These are phyloP conservation scores for Trichaptum fuscoviolaceum DNA, from an alignment of 768 basidiomycete genomes.

Conservation along the genomic window DNA sequence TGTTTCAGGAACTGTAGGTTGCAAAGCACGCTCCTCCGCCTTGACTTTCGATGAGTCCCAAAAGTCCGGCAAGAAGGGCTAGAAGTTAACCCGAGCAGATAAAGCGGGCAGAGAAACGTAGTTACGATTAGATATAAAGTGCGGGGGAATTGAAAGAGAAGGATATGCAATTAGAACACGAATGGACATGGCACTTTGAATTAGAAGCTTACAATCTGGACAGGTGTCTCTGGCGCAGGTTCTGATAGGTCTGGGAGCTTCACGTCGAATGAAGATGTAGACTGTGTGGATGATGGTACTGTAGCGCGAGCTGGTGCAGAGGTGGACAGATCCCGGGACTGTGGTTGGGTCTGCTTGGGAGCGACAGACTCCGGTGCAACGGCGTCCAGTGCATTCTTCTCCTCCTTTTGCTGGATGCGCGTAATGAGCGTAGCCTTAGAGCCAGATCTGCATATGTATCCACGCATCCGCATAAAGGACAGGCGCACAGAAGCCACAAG, in stretches of 20 bases:
- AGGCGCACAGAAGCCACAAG: slow-evolving; percentile 8
- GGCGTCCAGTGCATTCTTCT: slow-evolving; percentile 17
- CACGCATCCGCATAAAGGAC: too few species aligned
- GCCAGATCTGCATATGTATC: slow-evolving; percentile 46
- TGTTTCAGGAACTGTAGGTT: slow-evolving; percentile 20
- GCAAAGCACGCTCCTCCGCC: slow-evolving; percentile 18
- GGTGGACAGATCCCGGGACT: slow-evolving; percentile 24
- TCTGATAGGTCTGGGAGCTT: slow-evolving; percentile 52
- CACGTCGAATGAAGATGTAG: slow-evolving; percentile 33
- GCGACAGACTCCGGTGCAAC: slow-evolving; percentile 11
- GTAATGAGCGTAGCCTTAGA: slow-evolving; percentile 52
- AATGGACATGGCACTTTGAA: slow-evolving; percentile 7
- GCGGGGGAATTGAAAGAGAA: not conserved
- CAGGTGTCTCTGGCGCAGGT: slow-evolving; percentile 35
- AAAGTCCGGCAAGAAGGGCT: slow-evolving; percentile 60
- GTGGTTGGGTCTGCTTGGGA: slow-evolving; percentile 10
- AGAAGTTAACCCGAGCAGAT: slow-evolving; percentile 10
- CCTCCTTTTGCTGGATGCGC: slow-evolving; percentile 46
- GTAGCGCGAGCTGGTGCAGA: slow-evolving; percentile 19
- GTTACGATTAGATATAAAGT: not conserved
- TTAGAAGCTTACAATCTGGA: slow-evolving; percentile 53
- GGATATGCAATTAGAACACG: slow-evolving; percentile 6
- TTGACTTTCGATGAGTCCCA: slow-evolving; percentile 45
- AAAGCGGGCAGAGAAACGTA: slow-evolving; percentile 10
- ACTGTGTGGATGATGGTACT: slow-evolving; percentile 21